Conservation (phyloP, 495 filamentous ascomycete species). For the Wilcoxina mikolae region DNA sequence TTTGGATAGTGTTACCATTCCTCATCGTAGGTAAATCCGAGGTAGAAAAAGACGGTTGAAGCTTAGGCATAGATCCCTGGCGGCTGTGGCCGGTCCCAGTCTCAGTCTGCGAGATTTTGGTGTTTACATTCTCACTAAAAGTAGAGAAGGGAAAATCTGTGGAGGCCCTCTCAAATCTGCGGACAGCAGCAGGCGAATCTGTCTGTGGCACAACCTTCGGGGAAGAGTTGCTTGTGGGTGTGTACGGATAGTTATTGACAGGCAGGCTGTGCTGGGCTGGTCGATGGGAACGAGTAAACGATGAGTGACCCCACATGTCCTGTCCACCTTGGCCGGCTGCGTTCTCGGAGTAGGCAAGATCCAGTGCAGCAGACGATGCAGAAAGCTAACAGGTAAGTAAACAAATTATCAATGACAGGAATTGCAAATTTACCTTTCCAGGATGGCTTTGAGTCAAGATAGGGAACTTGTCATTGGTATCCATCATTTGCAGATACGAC, state of each 20-base stretch:
- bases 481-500: slow-evolving; percentile 55
- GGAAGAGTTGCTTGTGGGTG: slow-evolving; percentile 26
- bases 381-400: slow-evolving; percentile 56
- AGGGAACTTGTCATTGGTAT: slow-evolving; percentile 69
- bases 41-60: slow-evolving; percentile 79
- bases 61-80: slow-evolving; percentile 37
- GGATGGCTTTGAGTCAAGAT: slow-evolving; percentile 56
- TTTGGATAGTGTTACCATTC: slow-evolving; percentile 27
- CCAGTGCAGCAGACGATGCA: slow-evolving; percentile 64
- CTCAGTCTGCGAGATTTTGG: slow-evolving; percentile 17
- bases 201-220: slow-evolving; percentile 29
- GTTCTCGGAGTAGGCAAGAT: slow-evolving; percentile 58
- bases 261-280: slow-evolving; percentile 68
- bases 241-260: slow-evolving; percentile 37
- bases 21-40: slow-evolving; percentile 83
- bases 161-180: slow-evolving; percentile 23
- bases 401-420: neutral
- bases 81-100: slow-evolving; percentile 11
- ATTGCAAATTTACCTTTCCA: slow-evolving; percentile 42
- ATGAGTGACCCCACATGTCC: slow-evolving; percentile 43
- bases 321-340: slow-evolving; percentile 51
- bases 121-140: slow-evolving; percentile 24
- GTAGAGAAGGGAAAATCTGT: slow-evolving; percentile 22
- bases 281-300: slow-evolving; percentile 24
- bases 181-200: slow-evolving; percentile 24